Base-by-base conservation (phyloP, 495 filamentous ascomycete genomes). In the Xylaria bambusicola region DNA sequence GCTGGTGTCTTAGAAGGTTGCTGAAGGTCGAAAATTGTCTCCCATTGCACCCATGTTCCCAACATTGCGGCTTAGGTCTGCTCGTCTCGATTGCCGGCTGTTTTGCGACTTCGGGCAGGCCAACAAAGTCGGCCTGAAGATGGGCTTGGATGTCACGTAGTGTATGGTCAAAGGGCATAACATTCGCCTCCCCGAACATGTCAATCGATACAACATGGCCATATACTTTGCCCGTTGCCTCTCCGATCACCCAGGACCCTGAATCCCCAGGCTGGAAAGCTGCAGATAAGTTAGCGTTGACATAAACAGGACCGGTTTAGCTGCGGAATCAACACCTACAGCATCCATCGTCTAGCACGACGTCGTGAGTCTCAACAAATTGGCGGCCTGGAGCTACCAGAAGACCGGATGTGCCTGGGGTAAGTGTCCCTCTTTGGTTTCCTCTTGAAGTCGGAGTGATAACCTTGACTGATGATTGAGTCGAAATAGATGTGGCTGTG, bases 41-140 rank as follows among this genome's bases (percentile, higher is more conserved):
- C 26, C 92, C 92, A 66, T 96, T 95, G 80, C 92, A 97, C 8
- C 92, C 92, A 64, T 97, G 92, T 47, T 97, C 92, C 90, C 90
- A 97, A 73, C 92, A 97, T 70, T 95, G 92, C 3, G 92, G 92
- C 73, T 92, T 93, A 7, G 90, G 90, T 56, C 90, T 84, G 49
- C 84, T 85, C 64, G n/a, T n/a, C n/a, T n/a, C n/a, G n/a, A n/a
- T n/a, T n/a, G n/a, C n/a, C n/a, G n/a, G n/a, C n/a, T n/a, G n/a
- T n/a, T n/a, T n/a, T n/a, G n/a, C n/a, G n/a, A n/a, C n/a, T n/a
- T n/a, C n/a, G n/a, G 41, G 18, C 41, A 44, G 10, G 18, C 18
- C 41, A 44, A 44, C 41, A 44, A 6, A 44, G 13, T 18, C 17
- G 6, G 41, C 41, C 2, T 21, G 41, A 45, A 63, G 35, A 29